Evolutionary conservation across 495 filamentous ascomycete species (phyloP), one percentile per base, ranked within the genome.

Genomic region (Amphirosellinia nigrospora): DNA sequence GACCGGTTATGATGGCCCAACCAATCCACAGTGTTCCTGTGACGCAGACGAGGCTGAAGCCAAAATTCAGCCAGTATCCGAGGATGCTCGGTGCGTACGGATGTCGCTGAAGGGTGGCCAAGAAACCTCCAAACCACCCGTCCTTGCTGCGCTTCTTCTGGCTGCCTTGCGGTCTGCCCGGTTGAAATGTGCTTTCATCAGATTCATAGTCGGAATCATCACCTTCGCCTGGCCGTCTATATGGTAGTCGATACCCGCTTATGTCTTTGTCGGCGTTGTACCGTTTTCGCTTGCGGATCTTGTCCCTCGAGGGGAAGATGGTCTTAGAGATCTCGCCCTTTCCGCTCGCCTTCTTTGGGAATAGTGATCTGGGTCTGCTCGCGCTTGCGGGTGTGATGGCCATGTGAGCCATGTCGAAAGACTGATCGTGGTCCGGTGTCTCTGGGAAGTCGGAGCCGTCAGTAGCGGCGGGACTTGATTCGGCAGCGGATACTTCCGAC

Each of bases 21-120:
- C 94, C 81, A n/a, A 91, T 82, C 77, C 90, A 94, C 23, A 95
- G 83, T 11, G 89, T 83, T 11, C 89, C 79, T 48, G 86, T 81
- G 11, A 93, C 86, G 5, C 97, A 82, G 70, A 91, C 85, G 69
- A 92, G 70, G 75, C 97, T 98, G 75, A 97, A 89, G 10, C 87
- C 78, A 48, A 98, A 84, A 71, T 95, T 92, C 15, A 93, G 82
- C 87, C 94, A 99, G 79, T 88, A 91, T 34, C 93, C 94, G 26
- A 98, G 82, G 62, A 97, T 92, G 64, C 90, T 87, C 6, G 96
- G 96, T n/a, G 97, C 87, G 72, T 90, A 88, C 0, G 94, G 94
- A 75, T 97, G 92, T 48, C 87, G 86, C 71, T 92, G 92, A 69
- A 97, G 81, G 61, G 89, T 88, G 23, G 86, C 82, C 43, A 95